Evolutionary conservation across 768 basidiomycete genomes (phyloP).

Genomic region (Omphalotus guepiniiformis): DNA sequence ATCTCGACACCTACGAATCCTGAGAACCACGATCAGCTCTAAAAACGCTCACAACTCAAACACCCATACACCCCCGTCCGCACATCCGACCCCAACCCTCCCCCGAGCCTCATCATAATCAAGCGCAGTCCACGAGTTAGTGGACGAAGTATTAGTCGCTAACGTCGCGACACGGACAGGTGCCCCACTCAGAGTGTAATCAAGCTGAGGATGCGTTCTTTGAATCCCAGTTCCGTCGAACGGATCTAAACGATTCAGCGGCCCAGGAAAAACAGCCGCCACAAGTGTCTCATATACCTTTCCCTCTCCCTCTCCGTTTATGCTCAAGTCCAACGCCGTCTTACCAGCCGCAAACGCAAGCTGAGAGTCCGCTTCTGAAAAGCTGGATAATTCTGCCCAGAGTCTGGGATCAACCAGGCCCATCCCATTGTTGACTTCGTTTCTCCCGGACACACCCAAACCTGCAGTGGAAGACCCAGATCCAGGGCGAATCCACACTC

Average conservation of each 20-base stretch:
- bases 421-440: too few species aligned
- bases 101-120: slow-evolving; percentile 61
- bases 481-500: slow-evolving; percentile 59
- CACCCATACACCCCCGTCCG: slow-evolving; percentile 42
- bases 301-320: neutral
- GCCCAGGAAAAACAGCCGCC: slow-evolving; percentile 48
- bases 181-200: too few species aligned
- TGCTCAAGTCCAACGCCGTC: slow-evolving; percentile 14
- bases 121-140: slow-evolving; percentile 49
- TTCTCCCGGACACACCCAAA: slow-evolving; percentile 13
- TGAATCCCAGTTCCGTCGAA: slow-evolving; percentile 5
- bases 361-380: too few species aligned
- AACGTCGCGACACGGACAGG: slow-evolving; percentile 20
- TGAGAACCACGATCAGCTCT: too few species aligned
- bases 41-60: slow-evolving; percentile 19
- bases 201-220: too few species aligned
- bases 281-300: slow-evolving; percentile 36
- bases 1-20: too few species aligned
- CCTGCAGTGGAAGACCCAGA: slow-evolving; percentile 37
- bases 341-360: slow-evolving; percentile 13
- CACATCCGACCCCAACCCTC: slow-evolving; percentile 48
- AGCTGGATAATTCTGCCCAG: too few species aligned
- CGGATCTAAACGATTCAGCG: slow-evolving; percentile 23
- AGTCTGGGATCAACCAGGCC: too few species aligned
- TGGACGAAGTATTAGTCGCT: slow-evolving; percentile 27